Evolutionary conservation across 345 rosid species (phyloP), one percentile per base, ranked within the genome.

Genomic region (Lagerstroemia speciosa): DNA sequence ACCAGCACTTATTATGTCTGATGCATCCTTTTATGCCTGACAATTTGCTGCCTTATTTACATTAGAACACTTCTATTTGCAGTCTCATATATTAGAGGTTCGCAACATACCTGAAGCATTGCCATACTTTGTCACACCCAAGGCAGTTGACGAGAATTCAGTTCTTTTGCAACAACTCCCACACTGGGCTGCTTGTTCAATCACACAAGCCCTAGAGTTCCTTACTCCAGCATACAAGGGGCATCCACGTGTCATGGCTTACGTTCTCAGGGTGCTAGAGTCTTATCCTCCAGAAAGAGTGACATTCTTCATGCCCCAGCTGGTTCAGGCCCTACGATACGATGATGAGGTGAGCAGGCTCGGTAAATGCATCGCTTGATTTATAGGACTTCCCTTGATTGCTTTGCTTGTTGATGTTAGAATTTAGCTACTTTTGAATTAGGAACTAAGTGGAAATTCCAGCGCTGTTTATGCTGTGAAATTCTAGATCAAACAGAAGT

Each of bases 241-340:
- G 45, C 98, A 94, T 84, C 93, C 93, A 43, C 98, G 99, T 70
- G 98, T 94, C 75, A 94, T 94, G 99, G 98, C 99, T 61, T 94
- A 92, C 83, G 96, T 94, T 73, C 86, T 94, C 71, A 84, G 99
- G 81, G 99, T 94, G 72, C 75, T 94, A 77, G 99, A 94, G 76
- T 88, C 99, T 67, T 94, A 95, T 82, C 99, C 99, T 81, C 99
- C 97, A 58, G 99, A 86, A 64, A 74, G 81, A 67, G 99, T 95
- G 70, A 95, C 99, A 22, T 91, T 95, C 81, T 95, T 88, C 87
- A 90, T 92, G 98, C 99, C 99, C 55, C 99, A 95, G 85, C 83
- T 95, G 32, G 98, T 95, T 79, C 99, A 95, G 79, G 83, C 93
- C 68, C 80, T 92, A 74, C 83, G 99, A 66, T 87, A 88, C 68